These are phyloP conservation scores for Globisporangium takayamanum DNA, from an alignment of 352 stramenopile genomes.

Conservation along the genomic window DNA sequence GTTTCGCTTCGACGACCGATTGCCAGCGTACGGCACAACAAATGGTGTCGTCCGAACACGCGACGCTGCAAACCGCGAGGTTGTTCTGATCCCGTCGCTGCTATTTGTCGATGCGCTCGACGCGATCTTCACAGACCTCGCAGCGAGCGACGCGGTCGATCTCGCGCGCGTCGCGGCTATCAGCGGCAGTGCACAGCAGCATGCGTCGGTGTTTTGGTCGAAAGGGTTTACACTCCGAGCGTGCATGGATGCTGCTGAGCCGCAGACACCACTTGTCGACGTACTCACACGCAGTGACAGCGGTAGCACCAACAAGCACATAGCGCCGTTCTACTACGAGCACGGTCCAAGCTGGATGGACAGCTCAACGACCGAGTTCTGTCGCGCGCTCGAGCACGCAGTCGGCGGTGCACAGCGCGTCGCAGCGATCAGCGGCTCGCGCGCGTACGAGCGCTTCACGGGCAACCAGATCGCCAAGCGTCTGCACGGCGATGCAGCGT, in stretches of 20 bases:
- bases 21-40: constrained; percentile 56
- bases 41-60: constrained; percentile 56
- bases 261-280: constrained; percentile 12
- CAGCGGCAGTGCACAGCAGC: constrained; percentile 77
- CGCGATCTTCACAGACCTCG: constrained; percentile 44
- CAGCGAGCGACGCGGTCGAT: constrained; percentile 16
- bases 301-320: neutral
- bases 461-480: constrained; percentile 71
- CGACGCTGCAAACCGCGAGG: constrained; percentile 20
- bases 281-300: constrained; percentile 8
- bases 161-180: constrained; percentile 47
- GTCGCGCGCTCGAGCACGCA: constrained; percentile 40
- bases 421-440: constrained; percentile 67
- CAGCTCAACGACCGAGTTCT: constrained; percentile 61
- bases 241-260: constrained; percentile 24
- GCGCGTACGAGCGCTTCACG: constrained; percentile 79
- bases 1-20: constrained; percentile 65
- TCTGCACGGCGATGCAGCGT: constrained; percentile 34
- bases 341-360: constrained; percentile 86
- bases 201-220: constrained; percentile 76
- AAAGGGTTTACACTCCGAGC: constrained; percentile 34
- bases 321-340: constrained; percentile 34
- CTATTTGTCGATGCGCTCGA: constrained; percentile 82
- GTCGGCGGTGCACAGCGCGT: constrained; percentile 52
- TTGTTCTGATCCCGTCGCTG: constrained; percentile 59